Percentiles rank a stretch among this genome's conserved stretches.
phyloP scores from a whole-genome alignment of 2,329 filamentous ascomycete species.

The Sporothrix curviconia region DNA sequence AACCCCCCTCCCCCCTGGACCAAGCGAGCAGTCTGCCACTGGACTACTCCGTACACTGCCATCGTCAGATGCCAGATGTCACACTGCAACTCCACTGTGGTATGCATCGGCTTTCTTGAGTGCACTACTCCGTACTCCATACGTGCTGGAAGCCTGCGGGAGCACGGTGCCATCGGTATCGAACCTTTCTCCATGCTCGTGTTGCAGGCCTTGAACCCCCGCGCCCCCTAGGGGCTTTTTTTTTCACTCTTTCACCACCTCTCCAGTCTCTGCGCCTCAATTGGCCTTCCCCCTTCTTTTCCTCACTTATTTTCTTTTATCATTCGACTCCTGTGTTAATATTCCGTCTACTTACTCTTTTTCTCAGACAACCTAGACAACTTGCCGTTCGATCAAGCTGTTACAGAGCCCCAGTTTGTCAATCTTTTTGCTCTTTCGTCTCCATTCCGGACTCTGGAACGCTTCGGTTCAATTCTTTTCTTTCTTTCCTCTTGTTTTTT shows the following conservation, averaged over 20 bases:
- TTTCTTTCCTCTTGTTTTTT: slow-evolving; percentile 5
- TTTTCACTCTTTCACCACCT: no score
- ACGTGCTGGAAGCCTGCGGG: not conserved
- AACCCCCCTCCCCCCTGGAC: not conserved
- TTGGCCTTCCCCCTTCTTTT: not conserved
- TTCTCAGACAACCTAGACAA: slow-evolving; percentile 11
- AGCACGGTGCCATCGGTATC: not conserved
- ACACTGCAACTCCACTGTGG: no score
- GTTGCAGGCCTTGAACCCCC: slow-evolving; percentile 15
- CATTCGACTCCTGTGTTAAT: not conserved
- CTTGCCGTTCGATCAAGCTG: slow-evolving; percentile 7
- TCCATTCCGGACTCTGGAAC: slow-evolving; percentile 14
- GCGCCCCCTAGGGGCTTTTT: no score
- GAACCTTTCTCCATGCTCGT: slow-evolving; percentile 9
- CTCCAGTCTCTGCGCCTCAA: not conserved
- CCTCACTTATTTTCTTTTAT: not conserved
- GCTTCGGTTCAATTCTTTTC: slow-evolving; percentile 2
- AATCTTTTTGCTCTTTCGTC: not conserved
- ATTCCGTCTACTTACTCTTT: not conserved
- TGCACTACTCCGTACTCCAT: no score
- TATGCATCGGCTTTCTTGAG: no score
- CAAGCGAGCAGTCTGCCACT: not conserved
- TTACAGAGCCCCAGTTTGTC: slow-evolving; percentile 6
- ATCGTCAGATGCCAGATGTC: no score
- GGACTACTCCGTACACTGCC: no score